Evolutionary conservation across 805 yeast species (phyloP).

Genomic region (Lipomyces sp.): DNA sequence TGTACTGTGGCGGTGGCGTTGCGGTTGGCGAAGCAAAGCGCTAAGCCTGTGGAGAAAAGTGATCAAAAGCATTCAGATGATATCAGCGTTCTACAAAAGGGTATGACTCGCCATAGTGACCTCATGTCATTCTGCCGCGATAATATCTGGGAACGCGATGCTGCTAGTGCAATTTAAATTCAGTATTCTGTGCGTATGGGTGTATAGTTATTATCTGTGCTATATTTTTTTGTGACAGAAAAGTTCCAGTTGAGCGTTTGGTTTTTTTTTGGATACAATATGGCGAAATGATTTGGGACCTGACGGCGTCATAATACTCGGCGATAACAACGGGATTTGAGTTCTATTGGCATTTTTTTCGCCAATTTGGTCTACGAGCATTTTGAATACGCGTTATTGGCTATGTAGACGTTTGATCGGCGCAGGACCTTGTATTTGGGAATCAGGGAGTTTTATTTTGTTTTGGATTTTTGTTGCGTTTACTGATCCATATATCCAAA

Average conservation of each 20-base stretch:
- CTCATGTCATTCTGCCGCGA: neutral
- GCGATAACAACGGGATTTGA: neutral
- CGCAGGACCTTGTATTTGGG: neutral
- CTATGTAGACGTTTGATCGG: neutral
- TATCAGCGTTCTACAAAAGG: neutral
- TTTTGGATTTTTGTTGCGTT: neutral
- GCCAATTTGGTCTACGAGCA: neutral
- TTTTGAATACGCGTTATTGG: neutral
- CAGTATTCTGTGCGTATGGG: neutral
- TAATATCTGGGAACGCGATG: neutral
- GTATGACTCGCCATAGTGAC: neutral
- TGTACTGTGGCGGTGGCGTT: conserved; percentile 63
- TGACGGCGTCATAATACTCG: neutral
- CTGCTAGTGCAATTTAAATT: neutral
- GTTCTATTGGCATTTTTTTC: neutral
- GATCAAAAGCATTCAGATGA: neutral
- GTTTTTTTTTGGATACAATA: neutral
- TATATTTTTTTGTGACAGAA: neutral
- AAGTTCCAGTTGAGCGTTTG: neutral
- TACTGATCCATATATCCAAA: neutral
- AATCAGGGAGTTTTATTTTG: neutral
- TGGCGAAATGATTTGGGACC: neutral
- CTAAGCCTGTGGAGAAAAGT: neutral
- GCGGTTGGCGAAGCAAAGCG: conserved; percentile 37
- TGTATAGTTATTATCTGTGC: neutral